These are phyloP conservation scores for Epichloe sibirici DNA, from an alignment of 2,329 filamentous ascomycete species.

Conservation along the genomic window DNA sequence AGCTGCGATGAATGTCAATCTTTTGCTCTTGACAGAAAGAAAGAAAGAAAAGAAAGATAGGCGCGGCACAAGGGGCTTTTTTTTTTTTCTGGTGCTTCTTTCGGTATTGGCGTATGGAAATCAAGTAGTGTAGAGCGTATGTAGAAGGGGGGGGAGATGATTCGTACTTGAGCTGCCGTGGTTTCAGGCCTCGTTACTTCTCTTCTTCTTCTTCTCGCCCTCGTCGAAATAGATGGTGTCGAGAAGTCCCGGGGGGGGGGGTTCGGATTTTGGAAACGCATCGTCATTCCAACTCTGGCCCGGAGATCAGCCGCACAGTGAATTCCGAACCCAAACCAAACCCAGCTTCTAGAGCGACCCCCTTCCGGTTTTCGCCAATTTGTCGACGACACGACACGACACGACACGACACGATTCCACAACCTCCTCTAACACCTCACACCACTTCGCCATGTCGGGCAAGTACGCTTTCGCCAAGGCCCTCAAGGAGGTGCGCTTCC, in stretches of 20 bases:
- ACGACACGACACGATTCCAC: neutral
- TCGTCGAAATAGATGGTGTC: too few species aligned
- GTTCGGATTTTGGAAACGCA: neutral
- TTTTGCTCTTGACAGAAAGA: neutral
- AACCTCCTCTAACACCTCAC: neutral
- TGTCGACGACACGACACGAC: neutral
- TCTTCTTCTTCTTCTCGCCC: neutral
- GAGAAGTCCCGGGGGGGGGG: neutral
- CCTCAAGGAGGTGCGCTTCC: conserved; percentile 91
- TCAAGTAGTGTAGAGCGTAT: neutral
- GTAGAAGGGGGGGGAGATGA: too few species aligned
- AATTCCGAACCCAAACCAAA: neutral
- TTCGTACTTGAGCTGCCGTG: neutral
- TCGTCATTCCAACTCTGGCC: neutral
- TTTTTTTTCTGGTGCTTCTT: neutral
- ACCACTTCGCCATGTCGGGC: conserved; percentile 58
- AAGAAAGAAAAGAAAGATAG: neutral
- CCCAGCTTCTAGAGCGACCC: neutral
- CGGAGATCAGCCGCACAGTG: conserved; percentile 5
- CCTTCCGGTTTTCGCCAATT: neutral
- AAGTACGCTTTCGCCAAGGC: conserved; percentile 86
- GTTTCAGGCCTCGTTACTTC: neutral
- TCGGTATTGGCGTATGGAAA: too few species aligned
- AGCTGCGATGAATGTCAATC: neutral
- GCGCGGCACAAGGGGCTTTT: neutral